These are phyloP conservation scores for Trichoderma virens DNA, from an alignment of 495 filamentous ascomycete genomes.

Conservation along the genomic window DNA sequence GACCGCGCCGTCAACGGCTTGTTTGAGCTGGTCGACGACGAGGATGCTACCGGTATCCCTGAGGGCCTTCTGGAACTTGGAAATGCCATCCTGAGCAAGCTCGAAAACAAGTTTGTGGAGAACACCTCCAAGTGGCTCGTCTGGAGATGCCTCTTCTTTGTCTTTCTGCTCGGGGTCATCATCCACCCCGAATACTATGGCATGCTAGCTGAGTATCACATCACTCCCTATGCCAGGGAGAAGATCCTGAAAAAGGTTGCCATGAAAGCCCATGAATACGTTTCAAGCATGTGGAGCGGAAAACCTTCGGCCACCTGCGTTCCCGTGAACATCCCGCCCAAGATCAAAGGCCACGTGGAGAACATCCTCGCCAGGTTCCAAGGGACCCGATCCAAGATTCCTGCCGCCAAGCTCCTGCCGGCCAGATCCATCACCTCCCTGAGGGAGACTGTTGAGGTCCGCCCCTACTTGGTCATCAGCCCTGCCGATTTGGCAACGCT, in stretches of 20 bases:
- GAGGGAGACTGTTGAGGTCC: constrained; percentile 61
- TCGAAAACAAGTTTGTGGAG: constrained; percentile 63
- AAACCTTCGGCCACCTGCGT: constrained; percentile 30
- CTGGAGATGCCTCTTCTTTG: constrained; percentile 85
- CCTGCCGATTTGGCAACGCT: constrained; percentile 66
- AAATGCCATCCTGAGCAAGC: constrained; percentile 68
- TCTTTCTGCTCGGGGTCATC: constrained; percentile 74
- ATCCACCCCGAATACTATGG: constrained; percentile 86
- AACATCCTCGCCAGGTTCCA: constrained; percentile 65
- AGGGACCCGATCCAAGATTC: constrained; percentile 39
- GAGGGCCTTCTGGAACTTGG: constrained; percentile 74
- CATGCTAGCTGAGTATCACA: constrained; percentile 83
- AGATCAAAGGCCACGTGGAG: constrained; percentile 66
- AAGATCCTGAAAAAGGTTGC: constrained; percentile 82
- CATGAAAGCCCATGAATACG: constrained; percentile 65
- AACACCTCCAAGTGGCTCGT: constrained; percentile 72
- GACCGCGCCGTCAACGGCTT: constrained; percentile 69
- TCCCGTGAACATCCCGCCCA: constrained; percentile 51
- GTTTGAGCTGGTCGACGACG: constrained; percentile 79
- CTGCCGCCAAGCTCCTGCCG: constrained; percentile 54
- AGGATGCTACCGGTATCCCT: constrained; percentile 73
- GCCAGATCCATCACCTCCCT: constrained; percentile 62
- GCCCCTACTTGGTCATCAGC: constrained; percentile 64
- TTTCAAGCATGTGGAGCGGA: constrained; percentile 54
- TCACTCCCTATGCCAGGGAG: constrained; percentile 81